Conservation (phyloP, 129 eudicot genomes). For the Helianthus annuus region HanXRQr2.0-SUNRISE NC_035435.2:137464040-137464539, state of each 20-base stretch:
- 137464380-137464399: slow-evolving; percentile 68
- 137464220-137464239: slow-evolving; percentile 50
- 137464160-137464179: neutral
- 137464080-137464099: slow-evolving; percentile 73
- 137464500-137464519: too few relatives aligned
- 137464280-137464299: slow-evolving; percentile 63
- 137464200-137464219: slow-evolving; percentile 47
- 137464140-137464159: neutral
- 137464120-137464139: neutral
- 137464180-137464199: slow-evolving; percentile 46
- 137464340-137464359: slow-evolving; percentile 52
- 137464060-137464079: slow-evolving; percentile 60
- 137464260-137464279: slow-evolving; percentile 48
- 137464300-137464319: slow-evolving; percentile 74
- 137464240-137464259: slow-evolving; percentile 45
- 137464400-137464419: slow-evolving; percentile 72
- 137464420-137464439: slow-evolving; percentile 24
- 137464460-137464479: neutral
- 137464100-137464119: slow-evolving; percentile 19
- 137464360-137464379: slow-evolving; percentile 71
- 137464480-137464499: too few relatives aligned
- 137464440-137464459: neutral
- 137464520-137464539: too few relatives aligned
- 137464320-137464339: slow-evolving; percentile 86
- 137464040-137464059: slow-evolving; percentile 55